Base-by-base conservation (phyloP, 208 protist species). In the Phytomonas serpens region DNA sequence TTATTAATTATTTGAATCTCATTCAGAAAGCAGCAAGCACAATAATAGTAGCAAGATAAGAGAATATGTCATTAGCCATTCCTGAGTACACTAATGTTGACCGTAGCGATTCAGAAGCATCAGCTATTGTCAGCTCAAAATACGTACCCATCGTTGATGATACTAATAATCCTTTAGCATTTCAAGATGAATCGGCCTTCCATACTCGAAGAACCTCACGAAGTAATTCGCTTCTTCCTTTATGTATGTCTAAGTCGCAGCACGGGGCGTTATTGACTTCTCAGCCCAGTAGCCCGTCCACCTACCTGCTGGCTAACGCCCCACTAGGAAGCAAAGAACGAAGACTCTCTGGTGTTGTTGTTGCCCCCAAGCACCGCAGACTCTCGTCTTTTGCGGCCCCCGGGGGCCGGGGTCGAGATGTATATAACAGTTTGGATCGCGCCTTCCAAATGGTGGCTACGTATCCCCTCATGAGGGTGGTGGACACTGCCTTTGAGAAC, bases 401-500 rank as follows among this genome's bases (percentile, higher is more conserved):
- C 14, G 40, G 40, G 40, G 40, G 40, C 4, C 40, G 40, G 40
- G 40, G 40, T 2, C 40, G 40, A 2, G 40, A 47, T 30, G 19
- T 76, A 6, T 71, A 69, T 1, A 34, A 76, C 9, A 67, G 72
- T 16, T 37, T 89, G 10, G 77, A 86, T 5, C 84, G 82, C 7
- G 85, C 87, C 2, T 47, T 90, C 7, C 74, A 81, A 33, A 92
- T 96, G 84, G 73, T 91, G 40, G 68, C 75, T 30, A 78, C 82
- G 13, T 93, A 93, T 73, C 88, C 90, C 4, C 67, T 88, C 67
- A 93, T 96, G 86, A 47, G 72, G 19, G 85, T 96, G 2, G 66
- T 51, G 6, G 82, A 77, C 11, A 96, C 90, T 4, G 86, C 87
- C 9, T 96, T 93, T 73, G 85, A 89, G 68, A 93, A 90, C 71